Base-by-base conservation (phyloP, 2,329 filamentous ascomycete species). In the Nemania bipapillata region DNA sequence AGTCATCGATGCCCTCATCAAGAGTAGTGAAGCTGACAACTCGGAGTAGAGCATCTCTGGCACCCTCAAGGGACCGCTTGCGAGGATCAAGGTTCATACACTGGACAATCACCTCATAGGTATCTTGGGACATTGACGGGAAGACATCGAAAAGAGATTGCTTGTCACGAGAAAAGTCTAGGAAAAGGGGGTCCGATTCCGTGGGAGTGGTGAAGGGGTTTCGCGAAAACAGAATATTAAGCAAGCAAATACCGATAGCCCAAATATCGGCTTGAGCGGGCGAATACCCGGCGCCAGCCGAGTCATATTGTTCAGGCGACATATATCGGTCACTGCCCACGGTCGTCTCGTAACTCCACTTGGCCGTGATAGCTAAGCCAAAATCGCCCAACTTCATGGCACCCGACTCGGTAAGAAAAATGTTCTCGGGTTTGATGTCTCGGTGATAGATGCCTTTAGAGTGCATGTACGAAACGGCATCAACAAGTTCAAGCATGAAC, bases 361-460 rank as follows among this genome's bases (percentile, higher is more conserved):
- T 86, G 70, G 97, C 93, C 6, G 90, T 92, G 11, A 95, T 97
- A 59, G 94, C 94, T 71, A 99, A 86, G 63, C 96, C 96, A 79
- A 98, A 97, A 81, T 99, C 96, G 77, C 96, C 96, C 40, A 99
- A 89, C 84, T 99, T 99, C 92, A 98, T 92, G 45, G 91, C 87
- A 62, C 95, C 95, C 74, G 91, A 88, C 69, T 94, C 88, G 67
- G 90, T 92, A 72, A 99, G 86, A 80, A 99, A 98, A 81, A 99
- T 97, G 85, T 99, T 99, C 86, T 99, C 96, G 0, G 96, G 96
- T 84, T 99, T 99, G 88, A 99, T 97, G 81, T 99, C 96, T 70
- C 96, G 92, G 79, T 99, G 96, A 80, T 94, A 97, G 78, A 98
- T 89, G 72, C 93, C 94, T 80, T 94, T 94, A 71, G 88, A 87